Evolutionary conservation across 306 rosid species (phyloP).

Genomic region (Alnus rubra): DNA sequence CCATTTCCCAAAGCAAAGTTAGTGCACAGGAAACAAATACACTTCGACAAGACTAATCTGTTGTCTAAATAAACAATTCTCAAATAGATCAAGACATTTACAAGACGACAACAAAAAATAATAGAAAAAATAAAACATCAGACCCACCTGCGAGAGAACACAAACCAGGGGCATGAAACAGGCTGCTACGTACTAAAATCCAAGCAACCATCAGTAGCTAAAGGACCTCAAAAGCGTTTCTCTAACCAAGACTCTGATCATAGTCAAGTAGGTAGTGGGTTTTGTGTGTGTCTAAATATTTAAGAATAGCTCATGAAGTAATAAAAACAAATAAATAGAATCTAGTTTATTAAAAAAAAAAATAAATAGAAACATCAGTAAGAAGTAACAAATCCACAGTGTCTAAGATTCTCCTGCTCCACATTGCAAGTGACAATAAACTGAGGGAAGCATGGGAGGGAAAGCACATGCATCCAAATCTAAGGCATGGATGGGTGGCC

Average conservation of each 20-base stretch:
- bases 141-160: neutral
- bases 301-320: neutral
- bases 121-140: neutral
- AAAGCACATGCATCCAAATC: neutral
- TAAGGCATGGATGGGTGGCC: neutral
- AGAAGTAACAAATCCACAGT: neutral
- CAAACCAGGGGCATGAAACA: neutral
- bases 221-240: neutral
- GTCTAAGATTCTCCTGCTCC: neutral
- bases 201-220: neutral
- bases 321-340: neutral
- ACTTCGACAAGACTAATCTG: neutral
- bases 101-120: neutral
- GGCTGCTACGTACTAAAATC: neutral
- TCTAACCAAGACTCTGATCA: neutral
- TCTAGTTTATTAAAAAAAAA: neutral
- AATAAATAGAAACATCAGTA: neutral
- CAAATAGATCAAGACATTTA: neutral
- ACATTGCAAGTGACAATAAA: neutral
- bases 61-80: neutral
- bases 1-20: neutral
- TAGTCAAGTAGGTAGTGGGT: neutral
- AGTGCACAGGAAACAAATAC: neutral
- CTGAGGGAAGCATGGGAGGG: too few species aligned
- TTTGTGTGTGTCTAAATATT: neutral